Base-by-base conservation (phyloP, 164 flowering plant species). In the Nelumbo lutea region DNA sequence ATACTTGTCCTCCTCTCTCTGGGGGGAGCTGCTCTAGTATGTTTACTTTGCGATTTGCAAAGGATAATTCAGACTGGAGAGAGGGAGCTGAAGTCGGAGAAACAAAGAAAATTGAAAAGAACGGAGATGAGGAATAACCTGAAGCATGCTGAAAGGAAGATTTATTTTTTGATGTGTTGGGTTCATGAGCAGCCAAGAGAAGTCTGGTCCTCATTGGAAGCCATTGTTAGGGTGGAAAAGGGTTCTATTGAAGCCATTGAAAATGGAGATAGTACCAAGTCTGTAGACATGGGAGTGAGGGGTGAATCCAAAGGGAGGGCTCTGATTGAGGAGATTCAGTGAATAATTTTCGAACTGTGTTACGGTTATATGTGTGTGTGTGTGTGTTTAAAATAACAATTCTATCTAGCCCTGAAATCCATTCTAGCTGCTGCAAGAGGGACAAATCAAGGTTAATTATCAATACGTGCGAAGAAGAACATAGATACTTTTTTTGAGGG, bases 141-240 rank as follows among this genome's bases (percentile, higher is more conserved):
- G 43, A 91, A 83, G 81, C 80, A 63, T 51, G 90, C 86, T 4
- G 86, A 84, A 57, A 80, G 84, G 84, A 93, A 91, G 55, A 70
- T 86, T 14, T 85, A 83, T 75, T 92, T 85, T 77, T 65, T 90
- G 10, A 85, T 85, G 90, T 92, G 95, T 77, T 93, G 98, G 97
- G 94, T 88, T 42, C 77, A 86, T 75, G 97, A 87, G 76, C 96
- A 92, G 77, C 86, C 86, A 15, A 66, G 14, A 38, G 92, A 88
- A 73, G 80, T 81, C 27, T 92, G 96, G 97, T 79, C 86, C 57
- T 78, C 94, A 13, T 76, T 92, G 72, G 86, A 89, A 39, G 71
- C 75, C 42, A 13, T 83, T 42, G 84, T 95, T 50, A 67, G 62
- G 55, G 74, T 82, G 11, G 97, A 90, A 73, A 87, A 84, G 78